Base-by-base conservation (phyloP, 176 grass and related monocot genomes). In the Phoenix dactylifera region DNA sequence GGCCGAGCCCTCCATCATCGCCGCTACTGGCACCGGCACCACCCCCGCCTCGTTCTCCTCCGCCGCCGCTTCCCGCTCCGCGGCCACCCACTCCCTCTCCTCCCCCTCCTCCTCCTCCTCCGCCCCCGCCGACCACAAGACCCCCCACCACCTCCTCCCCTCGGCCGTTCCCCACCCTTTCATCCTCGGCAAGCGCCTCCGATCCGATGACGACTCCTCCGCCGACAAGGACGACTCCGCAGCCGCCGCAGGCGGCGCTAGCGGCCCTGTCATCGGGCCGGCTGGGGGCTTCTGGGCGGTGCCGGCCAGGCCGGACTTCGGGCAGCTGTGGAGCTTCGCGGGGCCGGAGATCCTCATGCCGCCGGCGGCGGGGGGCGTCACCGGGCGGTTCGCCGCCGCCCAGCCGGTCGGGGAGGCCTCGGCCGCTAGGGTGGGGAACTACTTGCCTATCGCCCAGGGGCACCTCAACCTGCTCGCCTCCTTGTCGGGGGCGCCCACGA, bases 371-470 rank as follows among this genome's bases (percentile, higher is more conserved):
- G 19, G 1, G 54, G 6, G 7, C 54, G 3, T 56, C 54, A 10
- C 54, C 5, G 54, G 54, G 1, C 54, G 54, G 54, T 56, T 56
- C 19, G 54, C 54, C 54, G 54, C 19, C 9, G 20, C 50, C 35
- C 35, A 55, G 64, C 17, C 51, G 24, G 50, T 67, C 6, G 64
- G 64, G 7, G 64, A 67, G 64, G 64, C 64, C 6, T 67, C 64
- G 18, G 64, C 64, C 3, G 64, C 64, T 15, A 53, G 64, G 17
- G 64, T 67, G 24, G 64, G 64, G 50, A 67, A 67, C 64, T 67
- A 67, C 51, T 25, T 67, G 16, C 64, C 64, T 12, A 22, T 67
- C 4, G 10, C 64, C 4, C 44, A 49, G 16, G 44, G 50, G 12
- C 58, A 30, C 17, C 51, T 67, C 51, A 67, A 67, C n/a, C 24